Conservation (phyloP, 495 filamentous ascomycete genomes). For the Thermochaetoides thermophila region DNA sequence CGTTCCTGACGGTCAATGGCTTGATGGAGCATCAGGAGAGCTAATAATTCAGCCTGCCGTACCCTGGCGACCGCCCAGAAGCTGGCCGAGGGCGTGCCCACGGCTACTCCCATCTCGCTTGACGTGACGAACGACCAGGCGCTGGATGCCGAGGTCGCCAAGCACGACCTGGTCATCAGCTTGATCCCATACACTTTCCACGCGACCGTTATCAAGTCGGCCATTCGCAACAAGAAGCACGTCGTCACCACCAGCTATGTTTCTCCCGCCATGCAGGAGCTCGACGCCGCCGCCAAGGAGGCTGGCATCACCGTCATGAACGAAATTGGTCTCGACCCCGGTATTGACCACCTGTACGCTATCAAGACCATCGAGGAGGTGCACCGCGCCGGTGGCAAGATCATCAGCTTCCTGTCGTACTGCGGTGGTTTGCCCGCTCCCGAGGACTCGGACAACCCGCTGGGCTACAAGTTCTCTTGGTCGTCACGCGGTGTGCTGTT, state of each 20-base stretch:
- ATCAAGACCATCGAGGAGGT: slow-evolving; percentile 78
- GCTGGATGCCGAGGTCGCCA: slow-evolving; percentile 61
- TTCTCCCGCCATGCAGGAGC: slow-evolving; percentile 79
- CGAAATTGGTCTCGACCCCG: slow-evolving; percentile 66
- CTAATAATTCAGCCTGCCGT: slow-evolving; percentile 51
- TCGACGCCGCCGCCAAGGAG: slow-evolving; percentile 69
- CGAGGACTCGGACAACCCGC: slow-evolving; percentile 75
- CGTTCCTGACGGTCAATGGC: too few species aligned
- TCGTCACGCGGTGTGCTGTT: slow-evolving; percentile 70
- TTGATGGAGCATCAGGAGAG: not conserved
- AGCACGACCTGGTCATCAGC: slow-evolving; percentile 66
- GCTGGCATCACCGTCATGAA: slow-evolving; percentile 98
- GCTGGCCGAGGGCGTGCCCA: slow-evolving; percentile 55
- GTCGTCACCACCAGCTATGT: slow-evolving; percentile 96
- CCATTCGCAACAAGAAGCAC: slow-evolving; percentile 83
- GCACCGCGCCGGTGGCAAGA: slow-evolving; percentile 73
- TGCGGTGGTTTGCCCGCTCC: slow-evolving; percentile 61
- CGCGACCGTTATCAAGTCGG: slow-evolving; percentile 80
- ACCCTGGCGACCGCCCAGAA: slow-evolving; percentile 63
- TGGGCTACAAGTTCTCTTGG: slow-evolving; percentile 95
- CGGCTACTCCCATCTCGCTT: slow-evolving; percentile 60
- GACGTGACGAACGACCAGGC: slow-evolving; percentile 62
- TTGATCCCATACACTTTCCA: slow-evolving; percentile 94
- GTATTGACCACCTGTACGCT: slow-evolving; percentile 71
- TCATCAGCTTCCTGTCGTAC: slow-evolving; percentile 69